Conservation (phyloP, 163 green algal species). For the Chlamydomonas reinhardtii region DNA sequence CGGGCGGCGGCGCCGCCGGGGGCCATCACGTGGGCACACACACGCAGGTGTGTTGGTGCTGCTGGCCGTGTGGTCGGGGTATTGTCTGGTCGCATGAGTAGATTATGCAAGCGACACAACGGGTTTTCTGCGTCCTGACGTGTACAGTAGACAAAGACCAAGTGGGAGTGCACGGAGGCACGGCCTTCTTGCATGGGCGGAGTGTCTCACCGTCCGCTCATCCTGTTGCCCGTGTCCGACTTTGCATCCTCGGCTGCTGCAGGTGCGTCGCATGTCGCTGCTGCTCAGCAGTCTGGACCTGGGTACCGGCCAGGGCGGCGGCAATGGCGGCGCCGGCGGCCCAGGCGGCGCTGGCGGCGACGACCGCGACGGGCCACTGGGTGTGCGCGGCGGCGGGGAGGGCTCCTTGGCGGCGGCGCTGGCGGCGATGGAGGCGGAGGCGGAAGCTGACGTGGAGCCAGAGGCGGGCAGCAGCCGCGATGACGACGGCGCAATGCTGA, state of each 20-base stretch:
- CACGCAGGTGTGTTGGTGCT: background rate
- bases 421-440: background rate
- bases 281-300: background rate
- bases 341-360: background rate
- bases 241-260: too few species aligned
- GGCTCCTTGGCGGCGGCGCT: too few species aligned
- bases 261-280: background rate
- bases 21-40: background rate
- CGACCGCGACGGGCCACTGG: background rate
- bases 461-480: background rate
- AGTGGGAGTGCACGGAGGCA: too few species aligned
- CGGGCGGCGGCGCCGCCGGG: too few species aligned
- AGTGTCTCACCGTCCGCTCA: too few species aligned
- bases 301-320: background rate
- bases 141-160: too few species aligned
- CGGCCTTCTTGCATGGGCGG: too few species aligned
- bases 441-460: background rate
- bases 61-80: too few species aligned
- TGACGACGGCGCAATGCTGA: background rate
- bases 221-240: too few species aligned
- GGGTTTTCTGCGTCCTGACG: too few species aligned
- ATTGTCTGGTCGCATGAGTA: too few species aligned
- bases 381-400: background rate
- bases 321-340: background rate
- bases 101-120: too few species aligned